Conservation (phyloP, 768 basidiomycete species). For the Tulasnella sp. region DNA sequence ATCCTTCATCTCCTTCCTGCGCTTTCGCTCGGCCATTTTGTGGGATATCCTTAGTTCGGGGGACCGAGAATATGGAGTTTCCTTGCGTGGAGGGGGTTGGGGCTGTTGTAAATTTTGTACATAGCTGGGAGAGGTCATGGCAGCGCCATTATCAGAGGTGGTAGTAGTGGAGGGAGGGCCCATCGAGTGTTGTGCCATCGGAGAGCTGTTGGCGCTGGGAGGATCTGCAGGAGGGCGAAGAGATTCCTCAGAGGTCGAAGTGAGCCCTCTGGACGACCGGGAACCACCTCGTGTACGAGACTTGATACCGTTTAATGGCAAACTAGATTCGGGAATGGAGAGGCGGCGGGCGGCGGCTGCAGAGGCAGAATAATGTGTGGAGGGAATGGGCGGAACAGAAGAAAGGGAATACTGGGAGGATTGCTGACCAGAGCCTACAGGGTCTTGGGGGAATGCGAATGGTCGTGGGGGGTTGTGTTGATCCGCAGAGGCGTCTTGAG, state of each 20-base stretch:
- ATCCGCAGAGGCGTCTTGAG: background rate
- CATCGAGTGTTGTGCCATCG: background rate
- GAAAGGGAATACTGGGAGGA: background rate
- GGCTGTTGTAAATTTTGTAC: background rate
- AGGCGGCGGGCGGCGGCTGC: conserved; percentile 13
- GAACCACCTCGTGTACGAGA: conserved; percentile 5
- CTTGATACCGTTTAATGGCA: conserved; percentile 13
- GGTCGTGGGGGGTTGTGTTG: background rate
- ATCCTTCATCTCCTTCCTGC: conserved; percentile 99
- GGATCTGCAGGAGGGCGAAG: too few relatives aligned
- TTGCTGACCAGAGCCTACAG: background rate
- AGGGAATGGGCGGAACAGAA: conserved; percentile 10
- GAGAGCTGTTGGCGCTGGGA: background rate
- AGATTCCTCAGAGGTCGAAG: background rate
- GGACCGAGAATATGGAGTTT: conserved; percentile 84
- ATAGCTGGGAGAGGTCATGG: background rate
- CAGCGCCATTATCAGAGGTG: background rate
- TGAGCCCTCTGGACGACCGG: background rate
- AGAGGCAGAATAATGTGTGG: conserved; percentile 8
- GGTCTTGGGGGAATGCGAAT: conserved; percentile 11
- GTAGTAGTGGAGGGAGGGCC: background rate
- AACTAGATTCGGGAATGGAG: conserved; percentile 9
- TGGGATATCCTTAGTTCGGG: conserved; percentile 92
- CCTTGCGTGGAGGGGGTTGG: background rate
- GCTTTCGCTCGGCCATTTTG: conserved; percentile 92